Conservation (phyloP, 2,329 filamentous ascomycete genomes). For the Nothophaeocryptopus gaeumannii region DNA sequence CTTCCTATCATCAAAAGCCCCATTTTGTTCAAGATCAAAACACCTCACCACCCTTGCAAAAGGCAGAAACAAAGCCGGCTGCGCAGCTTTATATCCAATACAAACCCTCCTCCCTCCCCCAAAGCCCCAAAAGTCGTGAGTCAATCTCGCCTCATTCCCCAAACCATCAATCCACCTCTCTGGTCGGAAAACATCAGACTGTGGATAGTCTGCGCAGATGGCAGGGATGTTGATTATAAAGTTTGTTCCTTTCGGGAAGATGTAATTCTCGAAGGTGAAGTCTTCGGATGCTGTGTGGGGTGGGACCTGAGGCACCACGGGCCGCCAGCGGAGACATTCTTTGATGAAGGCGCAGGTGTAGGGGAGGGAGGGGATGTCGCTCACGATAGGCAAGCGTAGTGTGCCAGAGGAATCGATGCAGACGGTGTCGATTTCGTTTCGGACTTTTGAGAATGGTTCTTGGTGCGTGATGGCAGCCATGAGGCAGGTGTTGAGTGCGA, state of each 20-base stretch:
- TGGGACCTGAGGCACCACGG: constrained; percentile 11
- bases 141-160: constrained; percentile 3
- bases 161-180: constrained; percentile 11
- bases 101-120: constrained; percentile 12
- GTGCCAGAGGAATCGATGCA: not conserved
- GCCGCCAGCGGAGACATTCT: constrained; percentile 14
- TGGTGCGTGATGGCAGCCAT: constrained; percentile 9
- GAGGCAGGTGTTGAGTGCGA: constrained; percentile 15
- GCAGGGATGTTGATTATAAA: constrained; percentile 14
- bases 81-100: constrained; percentile 14
- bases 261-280: constrained; percentile 9
- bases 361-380: constrained; percentile 2
- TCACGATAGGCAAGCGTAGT: constrained; percentile 1
- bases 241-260: constrained; percentile 12
- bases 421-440: constrained; percentile 3
- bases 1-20: constrained; percentile 12
- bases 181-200: constrained; percentile 5
- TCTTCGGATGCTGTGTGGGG: constrained; percentile 12
- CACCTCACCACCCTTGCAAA: constrained; percentile 6
- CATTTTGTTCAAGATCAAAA: constrained; percentile 10
- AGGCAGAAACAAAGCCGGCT: constrained; percentile 11
- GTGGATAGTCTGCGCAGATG: constrained; percentile 8
- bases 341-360: constrained; percentile 16
- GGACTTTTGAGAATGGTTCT: constrained; percentile 1
- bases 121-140: constrained; percentile 13